These are phyloP conservation scores for Saturnispora quitensis DNA, from an alignment of 805 yeast species.

Conservation along the genomic window DNA sequence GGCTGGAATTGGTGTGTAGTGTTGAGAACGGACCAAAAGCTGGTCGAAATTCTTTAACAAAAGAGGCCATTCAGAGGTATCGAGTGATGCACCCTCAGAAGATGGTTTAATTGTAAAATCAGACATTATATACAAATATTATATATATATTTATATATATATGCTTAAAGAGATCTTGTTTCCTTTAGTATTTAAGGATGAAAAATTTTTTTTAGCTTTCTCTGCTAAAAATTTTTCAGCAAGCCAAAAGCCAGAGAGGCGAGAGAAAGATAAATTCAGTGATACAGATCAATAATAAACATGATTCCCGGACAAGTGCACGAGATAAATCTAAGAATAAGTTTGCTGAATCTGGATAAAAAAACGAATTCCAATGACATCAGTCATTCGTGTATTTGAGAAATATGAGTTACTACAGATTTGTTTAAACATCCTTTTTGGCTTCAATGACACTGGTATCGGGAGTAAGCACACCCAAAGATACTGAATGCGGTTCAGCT, in stretches of 20 bases:
- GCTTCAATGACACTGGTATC: background rate
- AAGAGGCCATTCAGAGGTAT: constrained; percentile 93
- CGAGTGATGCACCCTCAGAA: constrained; percentile 63
- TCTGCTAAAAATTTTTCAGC: background rate
- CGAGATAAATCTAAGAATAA: background rate
- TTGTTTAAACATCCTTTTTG: background rate
- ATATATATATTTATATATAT: no score
- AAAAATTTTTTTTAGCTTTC: background rate
- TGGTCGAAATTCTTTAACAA: constrained; percentile 90
- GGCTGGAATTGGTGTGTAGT: constrained; percentile 93
- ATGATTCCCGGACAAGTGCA: background rate
- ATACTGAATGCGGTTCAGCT: background rate
- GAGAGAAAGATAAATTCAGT: background rate
- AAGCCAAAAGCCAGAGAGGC: background rate
- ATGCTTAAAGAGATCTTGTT: background rate
- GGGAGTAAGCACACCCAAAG: background rate
- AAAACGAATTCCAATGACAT: background rate
- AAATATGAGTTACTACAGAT: background rate
- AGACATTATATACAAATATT: constrained; percentile 19
- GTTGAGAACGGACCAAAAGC: constrained; percentile 89
- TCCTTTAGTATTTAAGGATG: background rate
- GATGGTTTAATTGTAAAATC: constrained; percentile 81
- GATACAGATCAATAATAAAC: background rate
- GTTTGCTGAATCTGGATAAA: background rate
- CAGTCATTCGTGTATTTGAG: background rate